phyloP scores from a whole-genome alignment of 106 monocot species.

The Xerophyta viscosa region DNA sequence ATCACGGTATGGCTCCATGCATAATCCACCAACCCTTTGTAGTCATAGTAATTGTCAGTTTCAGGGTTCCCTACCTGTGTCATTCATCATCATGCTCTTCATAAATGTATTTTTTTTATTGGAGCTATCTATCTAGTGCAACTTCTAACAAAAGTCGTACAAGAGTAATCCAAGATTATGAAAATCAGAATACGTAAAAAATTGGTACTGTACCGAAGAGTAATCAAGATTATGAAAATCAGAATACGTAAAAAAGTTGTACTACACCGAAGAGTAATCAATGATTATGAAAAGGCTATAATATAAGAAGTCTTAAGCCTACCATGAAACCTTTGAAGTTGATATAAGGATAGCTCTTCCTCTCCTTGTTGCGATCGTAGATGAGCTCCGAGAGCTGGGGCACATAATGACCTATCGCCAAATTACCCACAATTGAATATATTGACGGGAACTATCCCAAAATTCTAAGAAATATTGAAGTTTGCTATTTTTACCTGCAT shows the following conservation, averaged over 20 bases:
- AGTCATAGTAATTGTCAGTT: constrained; percentile 54
- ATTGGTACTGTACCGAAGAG: no score
- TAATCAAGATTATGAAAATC: neutral
- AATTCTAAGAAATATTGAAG: neutral
- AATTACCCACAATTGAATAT: neutral
- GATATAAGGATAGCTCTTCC: constrained; percentile 29
- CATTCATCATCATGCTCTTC: neutral
- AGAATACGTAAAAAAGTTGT: no score
- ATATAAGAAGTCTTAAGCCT: neutral
- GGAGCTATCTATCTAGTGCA: no score
- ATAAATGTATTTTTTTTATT: no score
- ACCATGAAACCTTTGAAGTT: constrained; percentile 82
- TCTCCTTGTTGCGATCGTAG: constrained; percentile 51
- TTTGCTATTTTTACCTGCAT: constrained; percentile 34
- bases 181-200: no score
- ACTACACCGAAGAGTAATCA: no score
- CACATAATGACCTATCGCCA: constrained; percentile 67
- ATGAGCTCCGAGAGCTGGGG: constrained; percentile 78
- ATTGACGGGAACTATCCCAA: neutral
- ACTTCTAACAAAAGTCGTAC: no score
- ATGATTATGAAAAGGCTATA: no score
- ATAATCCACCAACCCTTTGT: constrained; percentile 67
- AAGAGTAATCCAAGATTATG: neutral
- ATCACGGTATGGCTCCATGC: constrained; percentile 87
- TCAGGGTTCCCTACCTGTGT: constrained; percentile 74